These are phyloP conservation scores for Penicillium fimorum DNA, from an alignment of 495 filamentous ascomycete species.

Conservation along the genomic window DNA sequence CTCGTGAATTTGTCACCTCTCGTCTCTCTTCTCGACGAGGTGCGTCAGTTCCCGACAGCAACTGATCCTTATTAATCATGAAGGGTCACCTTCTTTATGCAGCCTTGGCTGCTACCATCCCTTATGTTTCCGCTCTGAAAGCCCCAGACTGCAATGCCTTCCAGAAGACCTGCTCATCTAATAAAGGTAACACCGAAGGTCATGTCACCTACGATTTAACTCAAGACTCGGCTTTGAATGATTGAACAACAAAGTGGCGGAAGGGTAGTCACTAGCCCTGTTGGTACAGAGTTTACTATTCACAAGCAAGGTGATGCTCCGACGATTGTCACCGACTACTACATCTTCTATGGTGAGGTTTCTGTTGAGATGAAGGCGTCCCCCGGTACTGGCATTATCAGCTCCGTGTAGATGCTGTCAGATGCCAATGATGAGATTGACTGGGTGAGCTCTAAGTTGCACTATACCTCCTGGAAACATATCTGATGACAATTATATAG, in stretches of 20 bases:
- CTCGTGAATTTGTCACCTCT: background rate
- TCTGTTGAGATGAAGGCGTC: conserved; percentile 3
- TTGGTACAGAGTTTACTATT: background rate
- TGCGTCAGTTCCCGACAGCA: background rate
- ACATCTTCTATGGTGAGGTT: background rate
- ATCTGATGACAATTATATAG: background rate
- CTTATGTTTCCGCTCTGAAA: background rate
- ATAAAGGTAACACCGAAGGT: background rate
- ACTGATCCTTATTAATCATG: background rate
- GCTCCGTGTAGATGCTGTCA: background rate
- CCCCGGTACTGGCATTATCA: background rate
- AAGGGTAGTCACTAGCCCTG: background rate
- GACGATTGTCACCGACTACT: background rate
- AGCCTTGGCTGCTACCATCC: background rate
- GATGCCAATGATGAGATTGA: background rate
- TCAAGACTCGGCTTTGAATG: background rate
- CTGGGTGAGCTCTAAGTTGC: background rate
- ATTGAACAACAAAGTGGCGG: background rate
- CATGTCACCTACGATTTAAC: background rate
- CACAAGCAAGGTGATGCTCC: background rate
- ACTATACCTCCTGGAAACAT: background rate
- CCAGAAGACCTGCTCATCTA: background rate
- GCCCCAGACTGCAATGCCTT: background rate
- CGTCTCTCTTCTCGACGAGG: background rate
- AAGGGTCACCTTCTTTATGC: background rate